Percentiles rank a stretch among this genome's conserved stretches.
These are phyloP conservation scores for Penicillium tannophilum DNA, from an alignment of 495 filamentous ascomycete species.

Conservation along the genomic window DNA sequence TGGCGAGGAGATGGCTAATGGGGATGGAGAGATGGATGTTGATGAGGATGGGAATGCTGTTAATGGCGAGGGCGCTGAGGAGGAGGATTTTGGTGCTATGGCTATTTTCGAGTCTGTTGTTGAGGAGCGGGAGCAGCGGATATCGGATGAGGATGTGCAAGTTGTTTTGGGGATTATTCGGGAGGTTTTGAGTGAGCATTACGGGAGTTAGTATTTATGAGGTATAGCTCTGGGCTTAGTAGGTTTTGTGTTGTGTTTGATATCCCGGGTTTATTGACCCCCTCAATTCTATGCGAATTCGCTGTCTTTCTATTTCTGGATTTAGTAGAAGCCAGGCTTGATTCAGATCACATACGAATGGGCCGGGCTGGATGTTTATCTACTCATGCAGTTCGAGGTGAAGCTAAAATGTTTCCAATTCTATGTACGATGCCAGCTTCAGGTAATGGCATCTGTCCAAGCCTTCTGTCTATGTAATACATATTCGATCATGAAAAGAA, in stretches of 20 bases:
- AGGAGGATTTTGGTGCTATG: conserved; percentile 40
- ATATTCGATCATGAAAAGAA: not conserved
- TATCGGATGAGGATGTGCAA: conserved; percentile 39
- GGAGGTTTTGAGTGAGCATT: conserved; percentile 33
- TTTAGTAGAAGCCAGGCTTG: not conserved
- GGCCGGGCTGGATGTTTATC: not conserved
- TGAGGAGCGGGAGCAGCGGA: conserved; percentile 46
- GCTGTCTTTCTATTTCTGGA: not conserved
- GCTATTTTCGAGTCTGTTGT: conserved; percentile 46
- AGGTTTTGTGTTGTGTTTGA: conserved; percentile 4
- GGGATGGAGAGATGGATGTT: conserved; percentile 26
- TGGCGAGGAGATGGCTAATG: conserved; percentile 23
- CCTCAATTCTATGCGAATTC: not conserved
- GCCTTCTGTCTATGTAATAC: not conserved
- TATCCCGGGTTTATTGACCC: conserved; percentile 11
- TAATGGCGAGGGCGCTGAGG: conserved; percentile 28
- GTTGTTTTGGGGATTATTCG: conserved; percentile 39
- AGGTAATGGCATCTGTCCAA: not conserved
- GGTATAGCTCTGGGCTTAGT: not conserved
- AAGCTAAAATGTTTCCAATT: not conserved
- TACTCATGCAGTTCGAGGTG: not conserved
- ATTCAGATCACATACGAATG: too few species aligned
- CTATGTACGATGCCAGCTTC: not conserved
- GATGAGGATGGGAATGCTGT: conserved; percentile 24
- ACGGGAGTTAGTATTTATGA: conserved; percentile 9